phyloP scores from a whole-genome alignment of 345 rosid genomes.

The Eucalyptus rudis region DNA sequence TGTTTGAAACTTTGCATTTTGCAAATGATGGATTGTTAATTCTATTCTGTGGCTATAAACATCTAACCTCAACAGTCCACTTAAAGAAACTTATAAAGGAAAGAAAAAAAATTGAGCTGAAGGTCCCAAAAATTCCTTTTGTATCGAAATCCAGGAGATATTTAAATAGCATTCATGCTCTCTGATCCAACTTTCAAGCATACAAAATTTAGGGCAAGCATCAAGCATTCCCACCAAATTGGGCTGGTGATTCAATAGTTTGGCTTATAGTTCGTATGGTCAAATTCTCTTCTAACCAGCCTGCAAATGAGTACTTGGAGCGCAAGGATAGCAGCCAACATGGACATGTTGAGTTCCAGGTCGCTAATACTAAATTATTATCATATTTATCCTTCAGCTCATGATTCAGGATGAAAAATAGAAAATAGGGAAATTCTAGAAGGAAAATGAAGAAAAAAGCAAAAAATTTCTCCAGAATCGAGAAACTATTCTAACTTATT shows the following conservation, averaged over 20 bases:
- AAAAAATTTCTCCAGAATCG: neutral
- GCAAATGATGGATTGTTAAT: neutral
- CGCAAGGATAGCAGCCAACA: neutral
- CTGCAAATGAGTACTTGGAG: neutral
- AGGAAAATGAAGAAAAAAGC: neutral
- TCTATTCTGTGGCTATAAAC: neutral
- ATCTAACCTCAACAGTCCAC: neutral
- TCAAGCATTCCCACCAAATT: neutral
- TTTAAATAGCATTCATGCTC: constrained; percentile 23
- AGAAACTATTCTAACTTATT: neutral
- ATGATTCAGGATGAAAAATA: neutral
- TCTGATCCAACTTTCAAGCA: constrained; percentile 15
- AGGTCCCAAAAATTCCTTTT: constrained; percentile 9
- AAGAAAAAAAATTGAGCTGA: neutral
- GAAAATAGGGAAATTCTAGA: neutral
- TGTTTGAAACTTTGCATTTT: neutral
- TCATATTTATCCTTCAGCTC: neutral
- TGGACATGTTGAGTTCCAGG: neutral
- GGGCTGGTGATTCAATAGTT: neutral
- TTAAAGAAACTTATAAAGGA: neutral
- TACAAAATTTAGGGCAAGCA: neutral
- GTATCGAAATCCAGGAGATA: constrained; percentile 31
- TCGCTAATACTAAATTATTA: neutral
- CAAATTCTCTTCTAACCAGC: neutral
- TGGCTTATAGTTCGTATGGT: neutral